These are phyloP conservation scores for Pseudozyma pruni DNA, from an alignment of 1,284 basidiomycete genomes.

Conservation along the genomic window DNA sequence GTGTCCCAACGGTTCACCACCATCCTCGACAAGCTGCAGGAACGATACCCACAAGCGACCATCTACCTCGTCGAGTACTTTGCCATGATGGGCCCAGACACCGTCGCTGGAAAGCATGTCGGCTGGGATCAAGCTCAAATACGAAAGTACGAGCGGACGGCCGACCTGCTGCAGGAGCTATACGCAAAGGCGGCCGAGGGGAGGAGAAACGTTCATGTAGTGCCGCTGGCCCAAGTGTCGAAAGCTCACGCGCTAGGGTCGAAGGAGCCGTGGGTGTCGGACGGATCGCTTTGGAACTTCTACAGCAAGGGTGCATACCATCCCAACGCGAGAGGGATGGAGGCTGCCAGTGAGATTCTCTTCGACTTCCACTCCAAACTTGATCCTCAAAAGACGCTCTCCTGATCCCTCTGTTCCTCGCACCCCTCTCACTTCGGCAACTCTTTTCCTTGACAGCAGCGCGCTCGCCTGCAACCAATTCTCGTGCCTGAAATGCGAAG, in stretches of 20 bases:
- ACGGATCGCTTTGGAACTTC: constrained; percentile 19
- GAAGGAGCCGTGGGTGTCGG: constrained; percentile 20
- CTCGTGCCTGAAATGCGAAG: no score
- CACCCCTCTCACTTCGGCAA: no score
- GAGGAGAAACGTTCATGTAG: constrained; percentile 9
- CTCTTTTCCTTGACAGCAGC: no score
- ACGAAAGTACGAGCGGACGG: constrained; percentile 7
- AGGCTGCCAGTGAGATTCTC: constrained; percentile 18
- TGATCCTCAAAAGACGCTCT: background rate
- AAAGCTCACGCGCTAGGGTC: constrained; percentile 18
- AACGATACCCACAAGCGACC: constrained; percentile 12
- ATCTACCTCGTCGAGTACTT: constrained; percentile 34
- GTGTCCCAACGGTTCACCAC: constrained; percentile 13
- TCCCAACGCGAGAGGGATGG: constrained; percentile 22
- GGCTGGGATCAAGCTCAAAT: constrained; percentile 16
- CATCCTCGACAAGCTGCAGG: constrained; percentile 10
- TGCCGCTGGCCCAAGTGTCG: constrained; percentile 18
- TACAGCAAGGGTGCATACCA: constrained; percentile 19
- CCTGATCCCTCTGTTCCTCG: no score
- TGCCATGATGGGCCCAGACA: constrained; percentile 25
- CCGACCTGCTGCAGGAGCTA: constrained; percentile 9
- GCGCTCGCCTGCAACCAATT: no score
- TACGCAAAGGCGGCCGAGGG: constrained; percentile 18
- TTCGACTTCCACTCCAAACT: constrained; percentile 7
- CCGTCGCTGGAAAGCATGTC: constrained; percentile 5